These are phyloP conservation scores for Vitellaria paradoxa DNA, from an alignment of 179 eudicot species.

Conservation along the genomic window DNA sequence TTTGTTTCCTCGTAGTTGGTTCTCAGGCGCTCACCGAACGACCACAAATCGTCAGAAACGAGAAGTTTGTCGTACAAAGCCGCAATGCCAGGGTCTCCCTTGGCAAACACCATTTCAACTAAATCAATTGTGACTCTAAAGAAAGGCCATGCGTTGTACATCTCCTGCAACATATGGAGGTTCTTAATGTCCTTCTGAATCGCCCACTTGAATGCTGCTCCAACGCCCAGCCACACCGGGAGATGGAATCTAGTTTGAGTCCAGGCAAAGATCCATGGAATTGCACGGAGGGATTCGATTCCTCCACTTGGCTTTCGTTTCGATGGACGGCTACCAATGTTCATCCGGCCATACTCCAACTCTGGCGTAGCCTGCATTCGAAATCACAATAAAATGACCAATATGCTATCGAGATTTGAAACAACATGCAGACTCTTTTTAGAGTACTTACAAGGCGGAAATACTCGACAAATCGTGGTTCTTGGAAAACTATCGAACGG, in stretches of 20 bases:
- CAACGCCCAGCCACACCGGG: slow-evolving; percentile 96
- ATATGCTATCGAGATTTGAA: not conserved
- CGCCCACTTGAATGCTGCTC: slow-evolving; percentile 71
- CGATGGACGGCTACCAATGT: slow-evolving; percentile 93
- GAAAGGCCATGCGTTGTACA: slow-evolving; percentile 93
- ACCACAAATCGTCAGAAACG: slow-evolving; percentile 72
- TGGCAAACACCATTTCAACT: slow-evolving; percentile 92
- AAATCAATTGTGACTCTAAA: slow-evolving; percentile 86
- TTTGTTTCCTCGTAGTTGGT: slow-evolving; percentile 65
- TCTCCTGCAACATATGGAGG: slow-evolving; percentile 62
- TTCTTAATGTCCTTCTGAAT: slow-evolving; percentile 61
- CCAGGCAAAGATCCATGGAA: slow-evolving; percentile 99
- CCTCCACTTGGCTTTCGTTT: slow-evolving; percentile 96
- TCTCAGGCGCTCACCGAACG: slow-evolving; percentile 67
- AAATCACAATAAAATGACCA: not conserved
- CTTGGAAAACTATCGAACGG: slow-evolving; percentile 81
- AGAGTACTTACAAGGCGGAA: slow-evolving; percentile 78
- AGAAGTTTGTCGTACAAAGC: slow-evolving; percentile 80
- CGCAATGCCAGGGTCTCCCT: slow-evolving; percentile 93
- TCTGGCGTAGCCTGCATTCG: slow-evolving; percentile 83
- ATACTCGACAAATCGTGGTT: slow-evolving; percentile 92
- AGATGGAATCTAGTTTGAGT: slow-evolving; percentile 93
- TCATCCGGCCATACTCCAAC: slow-evolving; percentile 87
- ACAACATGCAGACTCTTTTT: not conserved
- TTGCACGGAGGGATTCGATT: slow-evolving; percentile 88